Base-by-base conservation (phyloP, 1,284 basidiomycete species). In the Rhodotorula sp. region DNA sequence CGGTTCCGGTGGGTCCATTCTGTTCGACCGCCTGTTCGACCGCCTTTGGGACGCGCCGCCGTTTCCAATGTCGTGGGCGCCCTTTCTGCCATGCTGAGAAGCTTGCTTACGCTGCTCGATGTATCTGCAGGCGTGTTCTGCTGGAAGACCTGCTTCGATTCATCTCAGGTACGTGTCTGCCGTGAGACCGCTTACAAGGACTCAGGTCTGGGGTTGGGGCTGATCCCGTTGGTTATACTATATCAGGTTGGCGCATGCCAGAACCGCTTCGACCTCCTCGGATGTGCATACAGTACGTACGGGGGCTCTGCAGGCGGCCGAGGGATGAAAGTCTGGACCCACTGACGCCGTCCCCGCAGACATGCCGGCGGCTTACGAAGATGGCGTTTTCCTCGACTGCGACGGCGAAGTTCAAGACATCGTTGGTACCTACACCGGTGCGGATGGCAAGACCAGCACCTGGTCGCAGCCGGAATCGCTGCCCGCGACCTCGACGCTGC, bases 341-440 rank as follows among this genome's bases (percentile, higher is more conserved):
- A 14, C 26, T 48, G 46, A 66, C 58, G 14, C 10, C 26, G 7
- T 49, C 0, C 26, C n/a, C 34, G 21, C 61, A 68, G 67, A 91
- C 79, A 87, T 85, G 20, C 89, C 89, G 21, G 88, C 86, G 74
- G 83, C 84, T 52, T 88, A 87, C 47, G 81, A 83, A 67, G 83
- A 85, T 57, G 85, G 84, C 31, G 84, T 83, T 0, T 90, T 90
- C 77, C 85, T 87, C 73, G 82, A 84, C 46, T 90, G 89, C 80
- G 79, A 85, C 6, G 87, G 87, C 54, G 89, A 90, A 29, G 84
- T 87, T 76, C 87, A 88, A 81, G 85, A 86, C 76, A 85, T 84
- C 76, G 86, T 86, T 57, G 87, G 87, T 48, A 79, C 85, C 64
- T 88, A 87, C 82, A 67, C 68, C 2, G 71, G 62, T 39, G 39